Evolutionary conservation across 495 filamentous ascomycete species (phyloP).

Genomic region (Trypethelium eluteriae): DNA sequence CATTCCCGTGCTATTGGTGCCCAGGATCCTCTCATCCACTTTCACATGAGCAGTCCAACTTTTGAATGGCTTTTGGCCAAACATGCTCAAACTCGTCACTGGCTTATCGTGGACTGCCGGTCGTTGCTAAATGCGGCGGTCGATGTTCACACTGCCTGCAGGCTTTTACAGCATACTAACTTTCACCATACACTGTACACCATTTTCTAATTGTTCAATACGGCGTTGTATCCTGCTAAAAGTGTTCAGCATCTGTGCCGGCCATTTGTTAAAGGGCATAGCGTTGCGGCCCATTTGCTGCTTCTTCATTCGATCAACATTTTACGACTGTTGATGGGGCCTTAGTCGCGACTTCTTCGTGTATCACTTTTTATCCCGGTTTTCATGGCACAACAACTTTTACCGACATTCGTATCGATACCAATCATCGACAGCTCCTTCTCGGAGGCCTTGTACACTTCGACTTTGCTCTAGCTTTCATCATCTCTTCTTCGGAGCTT

Average conservation of each 20-base stretch:
- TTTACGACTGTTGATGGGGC: neutral
- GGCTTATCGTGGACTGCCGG: neutral
- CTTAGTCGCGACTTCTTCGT: slow-evolving; percentile 1
- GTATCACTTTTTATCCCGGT: neutral
- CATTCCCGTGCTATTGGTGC: neutral
- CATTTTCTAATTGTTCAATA: slow-evolving; percentile 9
- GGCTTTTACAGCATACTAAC: neutral
- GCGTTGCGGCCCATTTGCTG: neutral
- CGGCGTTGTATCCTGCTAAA: neutral
- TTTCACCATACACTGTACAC: neutral
- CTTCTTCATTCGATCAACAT: slow-evolving; percentile 4
- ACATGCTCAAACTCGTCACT: neutral
- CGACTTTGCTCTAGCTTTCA: slow-evolving; percentile 5
- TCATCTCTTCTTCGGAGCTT: neutral
- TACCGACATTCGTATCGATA: neutral
- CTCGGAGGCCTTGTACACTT: neutral
- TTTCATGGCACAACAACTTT: slow-evolving; percentile 9
- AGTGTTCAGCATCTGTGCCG: slow-evolving; percentile 5
- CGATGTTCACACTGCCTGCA: no score
- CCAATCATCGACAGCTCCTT: neutral
- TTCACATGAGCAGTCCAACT: no score
- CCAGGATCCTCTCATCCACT: neutral
- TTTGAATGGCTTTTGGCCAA: no score
- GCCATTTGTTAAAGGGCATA: neutral
- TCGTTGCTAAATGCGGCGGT: neutral